Base-by-base conservation (phyloP, 441 rosid genomes). In the Mallotus japonicus region DNA sequence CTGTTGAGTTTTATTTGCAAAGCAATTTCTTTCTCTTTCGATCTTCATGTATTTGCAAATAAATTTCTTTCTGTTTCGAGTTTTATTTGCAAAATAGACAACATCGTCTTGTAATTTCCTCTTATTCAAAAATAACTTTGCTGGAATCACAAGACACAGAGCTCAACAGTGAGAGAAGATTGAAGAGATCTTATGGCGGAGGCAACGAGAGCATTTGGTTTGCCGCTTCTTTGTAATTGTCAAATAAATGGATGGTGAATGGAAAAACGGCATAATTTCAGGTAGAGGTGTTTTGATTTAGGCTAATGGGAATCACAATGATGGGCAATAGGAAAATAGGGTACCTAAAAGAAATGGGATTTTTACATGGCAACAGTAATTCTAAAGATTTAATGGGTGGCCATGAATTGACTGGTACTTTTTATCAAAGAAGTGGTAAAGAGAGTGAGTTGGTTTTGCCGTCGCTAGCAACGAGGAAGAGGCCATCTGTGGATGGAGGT, bases 271-370 rank as follows among this genome's bases (percentile, higher is more conserved):
- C 46, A 90, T 92, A 49, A 94, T 94, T 67, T 86, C 84, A 6
- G 97, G 97, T 2, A 83, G 83, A 55, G 99, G 99, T 2, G 80
- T 69, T 3, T 78, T 94, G 75, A 81, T 81, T 58, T 92, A 91
- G 92, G 74, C 90, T 0, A 86, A 94, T 73, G 97, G 97, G 5
- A 85, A 92, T 67, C 84, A 84, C 0, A 90, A 84, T 57, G 95
- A 94, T 10, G 97, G 97, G 4, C 84, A 79, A 34, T 94, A 95
- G 93, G 99, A 89, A 69, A 92, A 85, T 71, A 97, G 95, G 0
- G 88, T 86, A 14, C 88, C 93, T 0, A 90, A 86, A 44, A 97
- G 93, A 8, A 68, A 76, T 58, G 92, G 95, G 20, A 79, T 86
- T 5, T 87, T 89, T 65, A 82, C 86, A 8, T 88, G 90, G n/a